phyloP scores from a whole-genome alignment of 1,284 basidiomycete genomes.

The Puccinia coronata region DNA sequence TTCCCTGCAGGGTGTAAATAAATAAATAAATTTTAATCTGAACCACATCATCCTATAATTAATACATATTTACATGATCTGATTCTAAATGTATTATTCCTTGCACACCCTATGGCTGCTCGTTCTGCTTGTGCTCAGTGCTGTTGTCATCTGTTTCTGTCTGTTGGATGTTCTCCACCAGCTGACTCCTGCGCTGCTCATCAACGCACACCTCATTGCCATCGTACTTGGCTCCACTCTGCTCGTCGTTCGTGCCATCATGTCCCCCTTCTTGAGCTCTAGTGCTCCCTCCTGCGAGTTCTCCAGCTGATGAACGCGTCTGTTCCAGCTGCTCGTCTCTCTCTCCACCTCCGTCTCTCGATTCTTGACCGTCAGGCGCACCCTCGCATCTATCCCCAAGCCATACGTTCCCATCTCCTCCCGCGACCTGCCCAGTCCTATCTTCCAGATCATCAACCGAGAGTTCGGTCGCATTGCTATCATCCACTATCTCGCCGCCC shows the following conservation, averaged over 20 bases:
- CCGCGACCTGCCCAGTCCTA: too few species aligned
- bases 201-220: neutral
- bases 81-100: too few species aligned
- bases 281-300: too few species aligned
- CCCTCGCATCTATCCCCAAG: slow-evolving; percentile 4
- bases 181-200: too few species aligned
- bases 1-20: too few species aligned
- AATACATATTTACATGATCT: too few species aligned
- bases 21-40: too few species aligned
- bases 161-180: neutral
- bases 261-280: too few species aligned
- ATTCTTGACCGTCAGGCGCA: slow-evolving; percentile 1
- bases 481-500: neutral
- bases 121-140: neutral
- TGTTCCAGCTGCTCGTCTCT: slow-evolving; percentile 2
- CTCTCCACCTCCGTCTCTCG: slow-evolving; percentile 11
- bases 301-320: too few species aligned
- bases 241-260: neutral
- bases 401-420: slow-evolving; percentile 13
- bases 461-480: slow-evolving; percentile 8
- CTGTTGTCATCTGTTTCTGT: neutral
- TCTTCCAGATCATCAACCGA: slow-evolving; percentile 33
- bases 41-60: too few species aligned
- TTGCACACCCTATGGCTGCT: too few species aligned
- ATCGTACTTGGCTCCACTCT: slow-evolving; percentile 2